Evolutionary conservation across 768 basidiomycete species (phyloP).

Genomic region (Auricularia heimuer): DNA sequence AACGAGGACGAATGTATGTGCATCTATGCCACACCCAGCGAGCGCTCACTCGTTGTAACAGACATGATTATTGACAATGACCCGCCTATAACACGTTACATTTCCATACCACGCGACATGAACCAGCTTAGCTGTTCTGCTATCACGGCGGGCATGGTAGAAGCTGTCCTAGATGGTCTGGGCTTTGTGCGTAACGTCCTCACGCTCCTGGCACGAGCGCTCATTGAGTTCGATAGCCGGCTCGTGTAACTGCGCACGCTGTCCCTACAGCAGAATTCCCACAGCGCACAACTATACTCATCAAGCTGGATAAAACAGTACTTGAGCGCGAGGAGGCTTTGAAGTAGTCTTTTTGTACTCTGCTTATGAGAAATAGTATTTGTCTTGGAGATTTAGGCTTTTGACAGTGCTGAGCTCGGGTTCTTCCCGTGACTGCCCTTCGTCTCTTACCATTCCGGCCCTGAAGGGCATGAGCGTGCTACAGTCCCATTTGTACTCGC

Average conservation of each 20-base stretch:
- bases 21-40: neutral
- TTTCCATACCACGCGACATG: constrained; percentile 92
- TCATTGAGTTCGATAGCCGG: constrained; percentile 49
- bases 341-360: constrained; percentile 35
- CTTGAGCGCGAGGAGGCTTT: constrained; percentile 89
- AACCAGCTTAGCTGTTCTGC: constrained; percentile 94
- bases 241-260: constrained; percentile 91
- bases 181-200: constrained; percentile 68
- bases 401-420: neutral
- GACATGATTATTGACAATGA: constrained; percentile 99
- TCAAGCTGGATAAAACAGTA: constrained; percentile 90
- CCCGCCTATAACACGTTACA: constrained; percentile 80
- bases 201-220: neutral
- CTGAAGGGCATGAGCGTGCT: constrained; percentile 29
- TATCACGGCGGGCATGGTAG: constrained; percentile 92
- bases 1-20: constrained; percentile 88
- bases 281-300: constrained; percentile 87
- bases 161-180: constrained; percentile 89
- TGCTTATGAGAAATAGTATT: no score
- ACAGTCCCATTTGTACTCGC: constrained; percentile 66
- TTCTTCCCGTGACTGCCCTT: neutral
- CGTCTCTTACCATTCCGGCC: neutral
- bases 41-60: constrained; percentile 20
- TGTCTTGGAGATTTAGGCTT: neutral
- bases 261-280: constrained; percentile 77